Base-by-base conservation (phyloP, 352 stramenopile species). In the Globisporangium canariense region DNA sequence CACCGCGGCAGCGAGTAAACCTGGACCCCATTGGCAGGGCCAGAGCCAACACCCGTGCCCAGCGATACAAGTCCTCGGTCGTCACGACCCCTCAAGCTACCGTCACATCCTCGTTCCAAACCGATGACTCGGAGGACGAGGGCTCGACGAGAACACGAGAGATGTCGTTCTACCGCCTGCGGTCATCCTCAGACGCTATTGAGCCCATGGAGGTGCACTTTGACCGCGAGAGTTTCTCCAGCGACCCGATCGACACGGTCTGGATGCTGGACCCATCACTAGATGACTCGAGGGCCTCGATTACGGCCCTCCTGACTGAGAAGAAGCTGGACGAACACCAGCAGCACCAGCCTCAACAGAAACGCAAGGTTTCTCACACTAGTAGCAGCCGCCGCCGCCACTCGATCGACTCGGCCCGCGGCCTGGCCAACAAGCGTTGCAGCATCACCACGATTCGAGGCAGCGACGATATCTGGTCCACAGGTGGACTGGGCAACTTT, bases 201-300 rank as follows among this genome's bases (percentile, higher is more conserved):
- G 25, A 62, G 18, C 34, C 38, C 8, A 36, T 4, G 0, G 45
- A 64, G 20, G 30, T 43, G 9, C 45, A 25, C n/a, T 34, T 64
- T 14, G 58, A 54, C 18, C 46, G 58, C n/a, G 58, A 56, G 45
- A 57, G 45, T 32, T 64, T 64, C 8, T 20, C 32, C 7, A 57
- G 34, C 20, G 32, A 64, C 20, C 20, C 46, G 3, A 34, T 28
- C 8, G 45, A 57, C n/a, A 57, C 46, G 32, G 58, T 63, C 30
- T 63, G 58, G 58, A 63, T 63, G 58, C 45, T 46, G 9, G 58
- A 57, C 47, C 58, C 46, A n/a, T 63, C 58, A 2, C 46, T 63
- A 45, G 49, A 63, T 14, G 58, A 63, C 45, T 63, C 46, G 5
- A 22, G 58, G 34, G 25, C 30, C 25, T 63, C 45, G 2, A 20